A percentile compares a stretch with the other conserved stretches of the same genome.
These are phyloP conservation scores for Colletotrichum destructivum DNA, from an alignment of 2,329 filamentous ascomycete species.

Conservation along the genomic window DNA sequence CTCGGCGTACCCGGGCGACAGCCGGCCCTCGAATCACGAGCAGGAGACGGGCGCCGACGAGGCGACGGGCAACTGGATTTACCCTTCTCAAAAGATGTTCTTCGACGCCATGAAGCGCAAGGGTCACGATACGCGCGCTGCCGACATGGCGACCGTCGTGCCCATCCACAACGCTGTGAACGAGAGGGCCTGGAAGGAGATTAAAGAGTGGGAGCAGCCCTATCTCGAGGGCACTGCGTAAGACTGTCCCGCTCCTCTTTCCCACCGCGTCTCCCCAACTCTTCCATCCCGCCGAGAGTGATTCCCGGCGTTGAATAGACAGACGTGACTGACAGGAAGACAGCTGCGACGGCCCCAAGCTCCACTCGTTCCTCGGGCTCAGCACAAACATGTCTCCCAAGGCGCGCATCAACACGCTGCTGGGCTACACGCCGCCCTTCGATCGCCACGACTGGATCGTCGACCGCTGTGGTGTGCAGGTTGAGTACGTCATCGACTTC, in stretches of 20 bases:
- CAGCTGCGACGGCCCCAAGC: constrained; percentile 80
- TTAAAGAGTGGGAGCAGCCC: constrained; percentile 87
- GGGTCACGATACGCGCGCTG: constrained; percentile 77
- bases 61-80: constrained; percentile 91
- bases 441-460: constrained; percentile 98
- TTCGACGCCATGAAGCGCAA: constrained; percentile 98
- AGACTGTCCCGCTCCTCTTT: constrained; percentile 44
- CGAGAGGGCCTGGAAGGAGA: constrained; percentile 94
- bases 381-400: constrained; percentile 81
- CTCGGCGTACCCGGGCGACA: constrained; percentile 51
- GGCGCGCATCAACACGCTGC: constrained; percentile 83
- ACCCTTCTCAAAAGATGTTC: constrained; percentile 97
- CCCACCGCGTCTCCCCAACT: constrained; percentile 11
- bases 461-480: constrained; percentile 85
- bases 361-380: constrained; percentile 87
- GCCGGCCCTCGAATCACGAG: constrained; percentile 77
- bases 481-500: constrained; percentile 99
- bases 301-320: neutral
- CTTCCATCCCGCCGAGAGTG: neutral
- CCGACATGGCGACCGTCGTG: constrained; percentile 92
- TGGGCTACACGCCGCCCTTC: constrained; percentile 94
- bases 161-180: constrained; percentile 99
- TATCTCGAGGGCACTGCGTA: constrained; percentile 72
- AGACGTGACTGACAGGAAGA: neutral
- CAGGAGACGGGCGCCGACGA: constrained; percentile 81